These are phyloP conservation scores for Trichosporon faecale DNA, from an alignment of 1,284 basidiomycete genomes.

Conservation along the genomic window DNA sequence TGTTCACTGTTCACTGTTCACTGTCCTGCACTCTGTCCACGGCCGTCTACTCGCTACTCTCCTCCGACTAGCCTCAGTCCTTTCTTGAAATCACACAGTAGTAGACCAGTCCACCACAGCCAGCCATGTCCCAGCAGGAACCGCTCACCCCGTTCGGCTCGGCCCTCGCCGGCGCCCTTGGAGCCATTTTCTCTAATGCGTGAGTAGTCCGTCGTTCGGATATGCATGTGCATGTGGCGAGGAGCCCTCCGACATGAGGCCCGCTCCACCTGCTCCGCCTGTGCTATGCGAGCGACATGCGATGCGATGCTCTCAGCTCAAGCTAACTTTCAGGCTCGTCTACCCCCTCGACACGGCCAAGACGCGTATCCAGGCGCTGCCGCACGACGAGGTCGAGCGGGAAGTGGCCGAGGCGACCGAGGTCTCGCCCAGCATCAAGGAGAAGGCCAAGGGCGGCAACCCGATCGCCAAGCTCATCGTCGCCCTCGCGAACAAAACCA, in stretches of 20 bases:
- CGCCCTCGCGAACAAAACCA: conserved; percentile 28
- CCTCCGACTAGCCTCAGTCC: background rate
- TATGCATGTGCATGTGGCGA: background rate
- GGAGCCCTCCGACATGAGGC: too few relatives aligned
- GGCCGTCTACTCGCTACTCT: background rate
- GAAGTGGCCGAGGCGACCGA: conserved; percentile 9
- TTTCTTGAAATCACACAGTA: background rate
- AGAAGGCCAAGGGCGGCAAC: conserved; percentile 52
- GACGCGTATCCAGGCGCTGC: conserved; percentile 82
- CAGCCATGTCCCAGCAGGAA: background rate
- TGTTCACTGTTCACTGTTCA: background rate
- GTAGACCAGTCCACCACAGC: background rate
- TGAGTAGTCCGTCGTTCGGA: conserved; percentile 55
- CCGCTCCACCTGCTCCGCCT: background rate
- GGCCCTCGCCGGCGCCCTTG: conserved; percentile 90
- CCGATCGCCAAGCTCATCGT: conserved; percentile 50
- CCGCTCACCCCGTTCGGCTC: conserved; percentile 84
- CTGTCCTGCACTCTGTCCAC: background rate
- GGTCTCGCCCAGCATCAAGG: conserved; percentile 14
- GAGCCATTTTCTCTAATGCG: conserved; percentile 90
- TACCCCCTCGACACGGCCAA: conserved; percentile 97
- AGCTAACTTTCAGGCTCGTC: conserved; percentile 62
- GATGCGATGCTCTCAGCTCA: background rate
- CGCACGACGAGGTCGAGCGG: conserved; percentile 14
- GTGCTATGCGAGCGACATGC: background rate